Conservation (phyloP, 2,329 filamentous ascomycete genomes). For the Alternaria postmessia region DNA sequence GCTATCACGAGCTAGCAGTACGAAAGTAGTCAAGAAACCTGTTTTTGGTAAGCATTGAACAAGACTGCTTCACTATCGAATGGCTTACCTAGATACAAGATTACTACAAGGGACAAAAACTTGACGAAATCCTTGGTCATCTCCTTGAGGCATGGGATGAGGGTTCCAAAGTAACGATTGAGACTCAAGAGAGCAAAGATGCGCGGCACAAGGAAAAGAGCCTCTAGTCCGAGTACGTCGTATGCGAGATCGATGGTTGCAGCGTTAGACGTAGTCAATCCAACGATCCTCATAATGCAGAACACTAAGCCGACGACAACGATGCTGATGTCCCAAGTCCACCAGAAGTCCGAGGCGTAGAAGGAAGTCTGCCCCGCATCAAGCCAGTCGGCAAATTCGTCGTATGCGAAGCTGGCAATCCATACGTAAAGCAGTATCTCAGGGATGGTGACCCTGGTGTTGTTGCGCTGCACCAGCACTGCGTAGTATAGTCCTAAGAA, state of each 20-base stretch:
- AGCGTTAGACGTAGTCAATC: conserved; percentile 67
- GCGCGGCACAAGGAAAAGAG: conserved; percentile 85
- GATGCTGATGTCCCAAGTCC: conserved; percentile 59
- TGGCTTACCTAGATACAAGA: conserved; percentile 74
- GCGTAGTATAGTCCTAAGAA: conserved; percentile 85
- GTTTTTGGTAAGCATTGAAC: conserved; percentile 5
- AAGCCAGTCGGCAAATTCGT: conserved; percentile 76
- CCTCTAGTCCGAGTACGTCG: conserved; percentile 87
- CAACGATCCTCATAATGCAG: conserved; percentile 72
- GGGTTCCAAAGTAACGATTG: conserved; percentile 87
- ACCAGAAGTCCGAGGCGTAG: conserved; percentile 50
- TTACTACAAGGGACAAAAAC: conserved; percentile 78
- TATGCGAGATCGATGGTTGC: conserved; percentile 80
- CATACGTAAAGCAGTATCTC: conserved; percentile 83
- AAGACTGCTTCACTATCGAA: background rate
- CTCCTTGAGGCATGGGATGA: conserved; percentile 89
- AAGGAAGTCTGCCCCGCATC: conserved; percentile 82
- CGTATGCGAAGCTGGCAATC: conserved; percentile 87
- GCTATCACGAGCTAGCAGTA: conserved; percentile 73
- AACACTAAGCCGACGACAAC: conserved; percentile 77
- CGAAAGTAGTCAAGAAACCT: conserved; percentile 88
- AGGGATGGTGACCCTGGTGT: conserved; percentile 69
- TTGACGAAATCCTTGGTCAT: conserved; percentile 94
- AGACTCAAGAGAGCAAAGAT: conserved; percentile 87
- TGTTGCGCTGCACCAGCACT: conserved; percentile 79